Evolutionary conservation across 2,329 filamentous ascomycete species (phyloP), one percentile per base, ranked within the genome.

Genomic region (Claviceps quebecensis): DNA sequence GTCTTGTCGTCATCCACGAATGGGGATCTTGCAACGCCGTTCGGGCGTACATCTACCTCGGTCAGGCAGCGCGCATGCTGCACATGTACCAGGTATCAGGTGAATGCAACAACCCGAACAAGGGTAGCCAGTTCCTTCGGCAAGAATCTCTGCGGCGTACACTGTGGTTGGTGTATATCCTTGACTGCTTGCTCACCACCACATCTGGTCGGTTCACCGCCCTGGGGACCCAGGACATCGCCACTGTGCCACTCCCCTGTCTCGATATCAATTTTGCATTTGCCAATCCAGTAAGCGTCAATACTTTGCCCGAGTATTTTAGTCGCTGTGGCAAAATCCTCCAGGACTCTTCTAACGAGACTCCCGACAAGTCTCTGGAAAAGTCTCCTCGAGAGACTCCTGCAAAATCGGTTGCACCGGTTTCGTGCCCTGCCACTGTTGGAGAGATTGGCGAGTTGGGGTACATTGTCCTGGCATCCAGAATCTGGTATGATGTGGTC

Each of bases 71-170:
- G n/a, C 75, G 78, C 53, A 80, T 81, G 77, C 72, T 78, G 36
- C 78, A 81, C 65, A 81, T 81, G 78, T 80, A 76, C 58, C 72
- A 76, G 55, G 75, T 81, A 52, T 72, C 81, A 45, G 75, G 78
- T 57, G 71, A 70, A 41, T 76, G 78, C 57, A 72, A 76, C 56
- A 65, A 69, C 43, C 68, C 71, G 16, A 75, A 77, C 41, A 71
- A 65, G 37, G 58, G 73, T n/a, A 77, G 80, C 57, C 74, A 76
- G 57, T 81, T 81, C 60, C 71, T 80, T 13, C 75, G 77, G 56
- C 77, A 81, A 47, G 78, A 81, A 61, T 78, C 76, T 0, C 76
- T 80, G 62, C 76, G 78, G 48, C 76, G 78, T 38, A 80, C 77
- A 2, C 64, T 81, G 47, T 81, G 78, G 78, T 69, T 81, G 51